Evolutionary conservation across 2,329 filamentous ascomycete genomes (phyloP), one percentile per base, ranked within the genome.

Genomic region (Kalmusia sp.): DNA sequence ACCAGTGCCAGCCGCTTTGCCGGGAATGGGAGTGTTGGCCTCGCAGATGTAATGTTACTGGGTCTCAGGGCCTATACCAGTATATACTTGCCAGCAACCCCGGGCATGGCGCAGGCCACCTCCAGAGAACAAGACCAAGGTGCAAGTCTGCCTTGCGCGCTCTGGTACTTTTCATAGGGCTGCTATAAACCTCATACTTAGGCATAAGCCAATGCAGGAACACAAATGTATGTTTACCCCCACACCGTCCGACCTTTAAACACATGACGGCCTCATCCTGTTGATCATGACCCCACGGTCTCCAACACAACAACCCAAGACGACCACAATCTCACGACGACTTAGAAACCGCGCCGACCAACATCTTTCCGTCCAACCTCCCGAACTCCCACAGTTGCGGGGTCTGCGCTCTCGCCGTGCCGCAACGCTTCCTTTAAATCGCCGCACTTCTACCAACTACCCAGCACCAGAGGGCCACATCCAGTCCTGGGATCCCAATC

Each of bases 281-380:
- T 62, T 65, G 63, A 69, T 61, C 61, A 71, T 72, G 70, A 73
- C 69, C 71, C 60, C 57, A 61, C 60, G 68, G 64, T 70, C 67
- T 62, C 52, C 60, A 43, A 63, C 65, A 62, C 57, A 63, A 51
- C 47, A 61, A 62, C 63, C 59, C 43, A 67, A 70, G 56, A 61
- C 63, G 38, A 63, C 62, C 49, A 69, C 64, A 55, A 68, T 68
- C 69, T 73, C 68, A 74, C 69, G 63, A 55, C 67, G 61, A 61
- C 60, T 63, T 52, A 74, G 71, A 62, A 67, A 64, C 52, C 61
- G 62, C 55, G 59, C 62, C 59, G 61, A 67, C 54, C 69, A 65
- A 46, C 57, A 63, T 48, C 43, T 72, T 17, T 66, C 68, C 37
- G 54, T 67, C 44, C 67, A 64, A 52, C 67, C 65, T 39, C 60